Evolutionary conservation across 2,329 filamentous ascomycete genomes (phyloP), one percentile per base, ranked within the genome.

Genomic region (Paraphaeosphaeria sporulosa): DNA sequence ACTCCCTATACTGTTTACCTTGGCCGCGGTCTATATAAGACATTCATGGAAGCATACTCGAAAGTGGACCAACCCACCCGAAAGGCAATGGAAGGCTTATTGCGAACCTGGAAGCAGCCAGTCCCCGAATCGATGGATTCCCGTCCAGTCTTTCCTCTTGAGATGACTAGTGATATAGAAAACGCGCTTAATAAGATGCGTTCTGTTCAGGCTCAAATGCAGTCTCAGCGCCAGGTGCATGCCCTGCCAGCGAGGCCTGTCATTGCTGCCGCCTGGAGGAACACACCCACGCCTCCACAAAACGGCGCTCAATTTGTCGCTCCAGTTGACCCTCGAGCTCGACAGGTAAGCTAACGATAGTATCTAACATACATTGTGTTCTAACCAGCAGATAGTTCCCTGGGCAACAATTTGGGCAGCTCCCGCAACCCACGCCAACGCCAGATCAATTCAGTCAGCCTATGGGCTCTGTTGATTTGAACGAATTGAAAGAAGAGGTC

Each of bases 1-100:
- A 97, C 94, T 0, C 95, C 95, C 8, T 99, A 99, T 79, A 98
- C 94, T 0, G 85, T 98, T 13, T 98, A 97, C 78, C 91, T 99
- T 66, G 93, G 94, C 55, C 90, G 92, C 43, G 94, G 94, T 73
- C 87, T 99, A 42, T 98, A 94, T 79, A 87, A 90, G 69, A 98
- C 93, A 4, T 99, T 97, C 76, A 97, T 98, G 93, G 92, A 96
- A 71, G 92, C 95, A 40, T 99, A 98, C 76, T 91, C 91, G 3
- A 87, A 96, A 61, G 94, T 98, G 64, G 93, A 97, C 71, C 86
- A 87, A 64, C 85, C 86, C 61, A 93, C 94, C 23, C 89, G 95
- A 65, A 90, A 90, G 68, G 96, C 96, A 78, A 91, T 99, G 87
- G 95, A 98, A 76, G 94, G 96, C 78, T 94, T 99, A 90, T 84